Evolutionary conservation across 164 flowering plant species (phyloP).

Genomic region (Kalanchoe fedtschenkoi): DNA sequence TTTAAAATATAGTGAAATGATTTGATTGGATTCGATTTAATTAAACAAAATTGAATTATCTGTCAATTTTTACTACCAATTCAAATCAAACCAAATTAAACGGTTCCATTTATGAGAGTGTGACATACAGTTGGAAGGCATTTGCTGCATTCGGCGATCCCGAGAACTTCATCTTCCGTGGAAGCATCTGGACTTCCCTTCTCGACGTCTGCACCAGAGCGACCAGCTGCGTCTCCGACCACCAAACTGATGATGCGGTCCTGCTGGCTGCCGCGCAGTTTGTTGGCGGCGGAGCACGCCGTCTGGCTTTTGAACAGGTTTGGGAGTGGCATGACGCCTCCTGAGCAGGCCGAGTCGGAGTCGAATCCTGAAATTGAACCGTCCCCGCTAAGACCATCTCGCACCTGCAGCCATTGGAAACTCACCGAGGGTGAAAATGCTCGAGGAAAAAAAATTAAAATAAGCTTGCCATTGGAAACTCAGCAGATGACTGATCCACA

Average conservation of each 20-base stretch:
- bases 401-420: conserved; percentile 27
- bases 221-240: conserved; percentile 22
- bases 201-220: conserved; percentile 29
- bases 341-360: conserved; percentile 18
- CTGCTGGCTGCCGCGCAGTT: conserved; percentile 22
- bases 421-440: no score
- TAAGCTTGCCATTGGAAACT: no score
- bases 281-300: conserved; percentile 24
- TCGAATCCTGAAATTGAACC: conserved; percentile 15
- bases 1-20: no score
- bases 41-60: no score
- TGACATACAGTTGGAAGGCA: conserved; percentile 8
- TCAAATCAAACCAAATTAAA: no score
- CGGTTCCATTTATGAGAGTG: no score
- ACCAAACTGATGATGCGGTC: conserved; percentile 22
- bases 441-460: no score
- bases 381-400: conserved; percentile 27
- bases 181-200: conserved; percentile 20
- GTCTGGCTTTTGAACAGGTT: conserved; percentile 18
- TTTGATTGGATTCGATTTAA: no score
- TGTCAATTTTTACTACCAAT: no score
- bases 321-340: conserved; percentile 30
- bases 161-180: conserved; percentile 18
- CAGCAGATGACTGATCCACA: no score
- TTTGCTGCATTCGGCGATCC: conserved; percentile 23